Conservation (phyloP, 2,329 filamentous ascomycete species). For the Alternaria infectoria region DNA sequence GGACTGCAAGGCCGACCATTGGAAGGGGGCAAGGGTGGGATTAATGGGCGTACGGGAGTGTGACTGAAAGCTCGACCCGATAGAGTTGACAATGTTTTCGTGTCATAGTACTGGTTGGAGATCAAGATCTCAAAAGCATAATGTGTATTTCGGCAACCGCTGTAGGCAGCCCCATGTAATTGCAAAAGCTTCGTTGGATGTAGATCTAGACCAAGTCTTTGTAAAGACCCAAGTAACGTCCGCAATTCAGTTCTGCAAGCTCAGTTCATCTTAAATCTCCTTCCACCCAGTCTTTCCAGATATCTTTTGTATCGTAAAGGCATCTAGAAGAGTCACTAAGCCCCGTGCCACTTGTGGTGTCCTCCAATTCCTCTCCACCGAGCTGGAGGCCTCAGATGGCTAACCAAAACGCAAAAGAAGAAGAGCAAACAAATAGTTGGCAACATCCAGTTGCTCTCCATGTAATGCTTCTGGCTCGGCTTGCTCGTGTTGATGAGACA, state of each 20-base stretch:
- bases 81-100: neutral
- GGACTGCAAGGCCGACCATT: neutral
- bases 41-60: neutral
- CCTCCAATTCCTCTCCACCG: neutral
- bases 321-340: neutral
- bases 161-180: neutral
- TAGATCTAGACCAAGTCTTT: neutral
- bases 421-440: constrained; percentile 36
- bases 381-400: constrained; percentile 13
- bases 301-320: neutral
- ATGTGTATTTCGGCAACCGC: neutral
- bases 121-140: neutral
- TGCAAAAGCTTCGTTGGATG: neutral
- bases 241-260: neutral
- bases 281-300: neutral
- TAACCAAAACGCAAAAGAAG: constrained; percentile 32
- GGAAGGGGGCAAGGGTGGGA: neutral
- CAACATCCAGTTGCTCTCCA: constrained; percentile 38
- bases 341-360: neutral
- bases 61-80: neutral
- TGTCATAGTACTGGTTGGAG: neutral
- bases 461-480: constrained; percentile 18
- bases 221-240: neutral
- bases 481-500: constrained; percentile 25
- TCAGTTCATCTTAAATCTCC: neutral